Evolutionary conservation across 2,329 filamentous ascomycete species (phyloP).

Genomic region (Penicillium sp.): DNA sequence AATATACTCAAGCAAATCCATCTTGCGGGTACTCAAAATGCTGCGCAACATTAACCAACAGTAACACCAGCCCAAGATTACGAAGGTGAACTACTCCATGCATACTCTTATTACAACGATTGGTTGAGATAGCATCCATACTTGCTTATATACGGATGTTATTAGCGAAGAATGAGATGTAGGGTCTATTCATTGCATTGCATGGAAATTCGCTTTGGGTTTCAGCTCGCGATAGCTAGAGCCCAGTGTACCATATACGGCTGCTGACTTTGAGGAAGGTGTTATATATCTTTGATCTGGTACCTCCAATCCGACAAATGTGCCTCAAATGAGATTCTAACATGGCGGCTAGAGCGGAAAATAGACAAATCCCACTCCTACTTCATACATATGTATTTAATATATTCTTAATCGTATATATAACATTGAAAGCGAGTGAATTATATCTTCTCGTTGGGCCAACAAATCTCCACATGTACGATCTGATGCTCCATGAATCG

Average conservation of each 20-base stretch:
- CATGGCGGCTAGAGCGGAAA: background rate
- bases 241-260: background rate
- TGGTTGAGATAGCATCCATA: background rate
- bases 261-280: background rate
- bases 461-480: background rate
- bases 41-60: background rate
- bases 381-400: background rate
- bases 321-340: background rate
- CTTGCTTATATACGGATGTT: background rate
- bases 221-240: background rate
- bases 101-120: background rate
- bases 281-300: background rate
- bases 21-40: background rate
- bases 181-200: background rate
- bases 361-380: background rate
- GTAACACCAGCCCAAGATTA: background rate
- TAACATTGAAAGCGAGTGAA: background rate
- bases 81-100: background rate
- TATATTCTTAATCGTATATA: too few species aligned
- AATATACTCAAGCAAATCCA: background rate
- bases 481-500: background rate
- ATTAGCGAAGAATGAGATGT: too few species aligned
- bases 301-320: background rate
- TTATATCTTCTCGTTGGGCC: background rate
- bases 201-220: background rate